Base-by-base conservation (phyloP, 2,329 filamentous ascomycete species). In the Colletotrichum tropicale region DNA sequence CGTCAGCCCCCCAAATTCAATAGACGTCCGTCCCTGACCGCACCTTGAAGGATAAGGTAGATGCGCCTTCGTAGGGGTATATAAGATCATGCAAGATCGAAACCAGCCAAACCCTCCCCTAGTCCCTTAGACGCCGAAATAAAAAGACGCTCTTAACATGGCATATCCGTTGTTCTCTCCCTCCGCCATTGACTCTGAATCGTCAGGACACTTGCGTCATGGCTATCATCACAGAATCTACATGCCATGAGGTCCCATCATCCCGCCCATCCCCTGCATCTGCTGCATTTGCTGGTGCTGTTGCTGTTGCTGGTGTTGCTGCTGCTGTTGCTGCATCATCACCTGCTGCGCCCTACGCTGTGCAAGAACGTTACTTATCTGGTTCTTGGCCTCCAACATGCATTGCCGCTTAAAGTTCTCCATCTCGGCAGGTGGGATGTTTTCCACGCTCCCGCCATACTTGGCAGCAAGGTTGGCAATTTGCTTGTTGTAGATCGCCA, bases 191-290 rank as follows among this genome's bases (percentile, higher is more conserved):
- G 56, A 60, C 56, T 32, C 30, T 60, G 16, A 60, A 18, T 60
- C 6, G 30, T 21, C 26, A 21, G 28, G 6, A 34, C 18, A 21
- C 21, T 15, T 8, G 30, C n/a, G 12, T n/a, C 30, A 32, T 32
- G 26, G 13, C 32, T 30, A 3, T 10, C 36, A 3, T 9, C 68
- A 21, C 24, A 12, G 16, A 21, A 43, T 66, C 81, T 84, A 88
- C 86, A 89, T 88, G 52, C 86, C 87, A 78, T 89, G 87, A 24
- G 85, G 84, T 15, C 86, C 87, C 88, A 89, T 89, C 87, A 91
- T 91, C 30, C 87, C 85, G 69, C 87, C 86, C 86, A 91, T 90
- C 8, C 87, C 87, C 74, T 90, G 88, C 85, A 91, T 87, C 36
- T 84, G 61, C 28, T 68, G 43, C 43, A 52, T 52, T 21, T 52